Conservation (phyloP, 2,329 filamentous ascomycete species). For the Dothistroma septosporum region DNA sequence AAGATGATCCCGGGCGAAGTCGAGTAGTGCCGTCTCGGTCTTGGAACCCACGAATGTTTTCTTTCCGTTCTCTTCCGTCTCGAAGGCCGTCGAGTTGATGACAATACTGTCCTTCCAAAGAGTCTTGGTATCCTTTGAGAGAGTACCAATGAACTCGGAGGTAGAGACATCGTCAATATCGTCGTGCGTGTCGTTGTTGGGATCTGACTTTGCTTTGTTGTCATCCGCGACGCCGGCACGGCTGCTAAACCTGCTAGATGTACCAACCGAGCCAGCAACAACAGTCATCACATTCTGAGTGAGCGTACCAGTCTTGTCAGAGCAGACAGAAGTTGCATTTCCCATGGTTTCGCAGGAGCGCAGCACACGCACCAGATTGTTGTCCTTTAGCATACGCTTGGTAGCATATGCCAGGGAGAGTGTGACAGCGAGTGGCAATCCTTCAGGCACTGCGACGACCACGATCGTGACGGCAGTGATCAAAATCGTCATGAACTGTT, state of each 20-base stretch:
- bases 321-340: slow-evolving; percentile 71
- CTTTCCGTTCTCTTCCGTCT: slow-evolving; percentile 58
- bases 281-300: slow-evolving; percentile 75
- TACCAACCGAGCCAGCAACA: slow-evolving; percentile 65
- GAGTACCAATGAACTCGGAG: slow-evolving; percentile 51
- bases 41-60: slow-evolving; percentile 67
- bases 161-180: slow-evolving; percentile 48
- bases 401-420: slow-evolving; percentile 65
- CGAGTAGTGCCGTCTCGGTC: slow-evolving; percentile 71
- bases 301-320: slow-evolving; percentile 72
- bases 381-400: slow-evolving; percentile 64
- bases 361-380: slow-evolving; percentile 65
- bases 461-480: slow-evolving; percentile 64
- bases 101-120: slow-evolving; percentile 61
- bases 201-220: slow-evolving; percentile 22
- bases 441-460: slow-evolving; percentile 66
- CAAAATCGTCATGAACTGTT: slow-evolving; percentile 61
- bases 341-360: slow-evolving; percentile 69
- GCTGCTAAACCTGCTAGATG: slow-evolving; percentile 53
- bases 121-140: slow-evolving; percentile 51
- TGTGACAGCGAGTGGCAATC: slow-evolving; percentile 63
- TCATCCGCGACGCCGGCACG: slow-evolving; percentile 23
- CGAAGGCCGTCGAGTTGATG: slow-evolving; percentile 67
- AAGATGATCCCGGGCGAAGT: slow-evolving; percentile 62
- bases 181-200: slow-evolving; percentile 33